Evolutionary conservation across 75 land plant species (phyloP).

Genomic region (Isoetes taiwanensis): DNA sequence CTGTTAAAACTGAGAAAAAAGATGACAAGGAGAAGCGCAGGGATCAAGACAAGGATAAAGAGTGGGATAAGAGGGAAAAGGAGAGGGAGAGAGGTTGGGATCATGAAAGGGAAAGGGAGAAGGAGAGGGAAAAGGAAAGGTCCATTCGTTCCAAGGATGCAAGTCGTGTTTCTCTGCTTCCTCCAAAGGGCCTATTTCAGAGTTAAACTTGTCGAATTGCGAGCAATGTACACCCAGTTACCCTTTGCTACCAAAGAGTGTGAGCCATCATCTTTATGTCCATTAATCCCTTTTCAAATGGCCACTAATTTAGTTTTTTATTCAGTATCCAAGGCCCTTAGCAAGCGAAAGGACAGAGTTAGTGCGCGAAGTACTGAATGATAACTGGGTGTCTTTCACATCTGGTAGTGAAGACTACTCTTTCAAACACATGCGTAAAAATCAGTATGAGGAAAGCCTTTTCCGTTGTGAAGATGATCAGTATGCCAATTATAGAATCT

Average conservation of each 20-base stretch:
- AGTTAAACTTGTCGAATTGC: constrained; percentile 84
- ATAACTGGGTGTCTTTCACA: constrained; percentile 30
- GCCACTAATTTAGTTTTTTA: background rate
- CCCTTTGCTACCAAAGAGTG: constrained; percentile 79
- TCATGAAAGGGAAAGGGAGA: constrained; percentile 45
- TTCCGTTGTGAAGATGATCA: constrained; percentile 32
- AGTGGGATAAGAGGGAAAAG: constrained; percentile 11
- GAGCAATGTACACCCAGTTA: constrained; percentile 91
- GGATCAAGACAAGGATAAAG: constrained; percentile 8
- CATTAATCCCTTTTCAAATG: background rate
- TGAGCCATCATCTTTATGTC: constrained; percentile 10
- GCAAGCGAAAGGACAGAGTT: constrained; percentile 15
- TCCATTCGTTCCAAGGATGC: constrained; percentile 32
- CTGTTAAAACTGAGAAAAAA: constrained; percentile 14
- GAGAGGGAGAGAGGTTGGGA: constrained; percentile 37
- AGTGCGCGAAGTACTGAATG: constrained; percentile 21
- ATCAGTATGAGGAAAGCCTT: constrained; percentile 33
- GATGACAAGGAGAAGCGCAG: constrained; percentile 21
- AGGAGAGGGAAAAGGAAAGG: constrained; percentile 45
- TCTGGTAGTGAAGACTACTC: constrained; percentile 34
- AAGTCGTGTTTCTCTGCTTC: constrained; percentile 16
- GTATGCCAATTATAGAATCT: background rate
- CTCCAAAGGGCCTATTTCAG: constrained; percentile 72
- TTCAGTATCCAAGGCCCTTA: constrained; percentile 16
- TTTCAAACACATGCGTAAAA: constrained; percentile 32